phyloP scores from a whole-genome alignment of 129 eudicot species.

The Artemisia argyi region DNA sequence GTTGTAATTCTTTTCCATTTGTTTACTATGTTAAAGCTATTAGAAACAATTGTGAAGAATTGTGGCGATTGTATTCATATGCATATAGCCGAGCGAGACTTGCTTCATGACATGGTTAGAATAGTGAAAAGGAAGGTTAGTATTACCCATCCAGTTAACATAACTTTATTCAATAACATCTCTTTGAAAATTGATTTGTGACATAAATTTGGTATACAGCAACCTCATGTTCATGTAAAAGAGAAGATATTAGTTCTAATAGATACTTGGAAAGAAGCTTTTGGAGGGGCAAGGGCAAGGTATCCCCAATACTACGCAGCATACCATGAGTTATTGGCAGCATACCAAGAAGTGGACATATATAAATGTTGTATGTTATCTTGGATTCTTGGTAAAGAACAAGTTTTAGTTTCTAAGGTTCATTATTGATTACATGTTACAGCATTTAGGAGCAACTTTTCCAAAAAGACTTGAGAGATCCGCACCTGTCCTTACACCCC shows the following conservation, averaged over 20 bases:
- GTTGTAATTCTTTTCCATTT: neutral
- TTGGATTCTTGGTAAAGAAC: slow-evolving; percentile 6
- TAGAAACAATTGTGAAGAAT: slow-evolving; percentile 86
- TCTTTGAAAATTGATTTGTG: slow-evolving; percentile 5
- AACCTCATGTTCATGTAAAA: slow-evolving; percentile 89
- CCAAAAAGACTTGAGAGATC: slow-evolving; percentile 77
- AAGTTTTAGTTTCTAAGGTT: neutral
- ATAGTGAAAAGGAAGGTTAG: slow-evolving; percentile 81
- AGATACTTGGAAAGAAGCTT: slow-evolving; percentile 98
- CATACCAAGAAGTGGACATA: slow-evolving; percentile 15
- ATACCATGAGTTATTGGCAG: slow-evolving; percentile 90
- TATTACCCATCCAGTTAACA: neutral
- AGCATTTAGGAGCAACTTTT: slow-evolving; percentile 94
- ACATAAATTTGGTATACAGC: slow-evolving; percentile 21
- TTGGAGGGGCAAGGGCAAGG: slow-evolving; percentile 94
- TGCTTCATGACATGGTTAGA: slow-evolving; percentile 89
- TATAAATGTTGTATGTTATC: neutral
- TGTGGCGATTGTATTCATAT: slow-evolving; percentile 87
- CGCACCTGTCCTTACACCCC: slow-evolving; percentile 91
- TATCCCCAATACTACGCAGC: slow-evolving; percentile 91
- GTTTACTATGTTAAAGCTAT: slow-evolving; percentile 46
- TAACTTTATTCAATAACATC: neutral
- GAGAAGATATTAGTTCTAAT: slow-evolving; percentile 88
- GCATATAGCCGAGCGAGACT: slow-evolving; percentile 90
- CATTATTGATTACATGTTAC: slow-evolving; percentile 19